Conservation (phyloP, 768 basidiomycete genomes). For the Jaapia argillacea region DNA sequence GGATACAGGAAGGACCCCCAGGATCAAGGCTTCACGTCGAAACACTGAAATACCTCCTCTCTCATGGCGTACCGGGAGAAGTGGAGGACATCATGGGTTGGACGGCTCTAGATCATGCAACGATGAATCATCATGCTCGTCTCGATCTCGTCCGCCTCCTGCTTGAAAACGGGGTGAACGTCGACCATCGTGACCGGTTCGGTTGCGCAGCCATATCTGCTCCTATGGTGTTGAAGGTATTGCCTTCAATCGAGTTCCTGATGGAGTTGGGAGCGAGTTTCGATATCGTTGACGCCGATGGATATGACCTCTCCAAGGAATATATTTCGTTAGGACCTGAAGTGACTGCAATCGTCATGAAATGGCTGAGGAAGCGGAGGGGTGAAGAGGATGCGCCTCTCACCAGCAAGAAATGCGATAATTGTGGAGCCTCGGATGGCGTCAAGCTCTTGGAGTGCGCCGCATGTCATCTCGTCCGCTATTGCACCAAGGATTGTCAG, state of each 20-base stretch:
- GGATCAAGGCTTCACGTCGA: conserved; percentile 17
- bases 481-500: conserved; percentile 48
- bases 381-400: conserved; percentile 29
- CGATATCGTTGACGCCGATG: conserved; percentile 29
- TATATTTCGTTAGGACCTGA: conserved; percentile 29
- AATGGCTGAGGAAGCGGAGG: conserved; percentile 36
- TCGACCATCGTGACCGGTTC: conserved; percentile 37
- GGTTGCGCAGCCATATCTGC: conserved; percentile 32
- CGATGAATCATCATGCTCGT: conserved; percentile 17
- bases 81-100: conserved; percentile 34
- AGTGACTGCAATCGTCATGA: conserved; percentile 31
- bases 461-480: conserved; percentile 34
- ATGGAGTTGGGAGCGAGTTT: conserved; percentile 41
- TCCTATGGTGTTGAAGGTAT: conserved; percentile 16
- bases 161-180: conserved; percentile 36
- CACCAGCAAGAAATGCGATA: conserved; percentile 36
- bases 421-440: conserved; percentile 17
- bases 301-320: conserved; percentile 19
- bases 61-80: conserved; percentile 29
- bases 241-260: conserved; percentile 27
- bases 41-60: conserved; percentile 30
- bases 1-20: background rate
- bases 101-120: conserved; percentile 40
- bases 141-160: conserved; percentile 26
- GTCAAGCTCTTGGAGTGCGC: conserved; percentile 31